These are phyloP conservation scores for Mycosphaerella sp. DNA, from an alignment of 2,329 filamentous ascomycete species.

Conservation along the genomic window DNA sequence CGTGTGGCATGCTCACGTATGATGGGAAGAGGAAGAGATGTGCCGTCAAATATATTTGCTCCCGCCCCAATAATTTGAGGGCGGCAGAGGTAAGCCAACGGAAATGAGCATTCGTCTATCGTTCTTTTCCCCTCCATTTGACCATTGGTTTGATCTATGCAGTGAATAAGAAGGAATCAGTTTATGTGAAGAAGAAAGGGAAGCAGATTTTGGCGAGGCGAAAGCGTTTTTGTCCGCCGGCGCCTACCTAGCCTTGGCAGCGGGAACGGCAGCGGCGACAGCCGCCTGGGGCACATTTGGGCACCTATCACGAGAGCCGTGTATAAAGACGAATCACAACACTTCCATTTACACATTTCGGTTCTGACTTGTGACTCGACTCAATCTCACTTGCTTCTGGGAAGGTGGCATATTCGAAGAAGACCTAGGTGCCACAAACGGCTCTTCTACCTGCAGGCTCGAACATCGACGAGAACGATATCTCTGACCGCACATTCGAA, in stretches of 20 bases:
- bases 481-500: slow-evolving; percentile 4
- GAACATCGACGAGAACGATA: slow-evolving; percentile 14
- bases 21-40: slow-evolving; percentile 21
- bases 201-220: slow-evolving; percentile 19
- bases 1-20: neutral
- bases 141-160: slow-evolving; percentile 51
- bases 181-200: slow-evolving; percentile 37
- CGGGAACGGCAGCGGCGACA: neutral
- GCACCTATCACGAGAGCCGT: slow-evolving; percentile 10
- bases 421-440: neutral
- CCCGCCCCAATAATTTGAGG: slow-evolving; percentile 37
- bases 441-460: neutral
- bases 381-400: neutral
- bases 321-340: neutral
- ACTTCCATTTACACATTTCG: neutral
- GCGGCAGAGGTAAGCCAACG: slow-evolving; percentile 57
- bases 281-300: neutral
- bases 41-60: slow-evolving; percentile 45
- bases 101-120: slow-evolving; percentile 48
- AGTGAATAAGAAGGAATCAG: slow-evolving; percentile 57
- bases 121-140: slow-evolving; percentile 65
- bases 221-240: neutral
- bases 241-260: slow-evolving; percentile 6
- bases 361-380: neutral
- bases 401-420: neutral